These are phyloP conservation scores for Vaccinium corymbosum DNA, from an alignment of 148 eudicot species.

Conservation along the genomic window DNA sequence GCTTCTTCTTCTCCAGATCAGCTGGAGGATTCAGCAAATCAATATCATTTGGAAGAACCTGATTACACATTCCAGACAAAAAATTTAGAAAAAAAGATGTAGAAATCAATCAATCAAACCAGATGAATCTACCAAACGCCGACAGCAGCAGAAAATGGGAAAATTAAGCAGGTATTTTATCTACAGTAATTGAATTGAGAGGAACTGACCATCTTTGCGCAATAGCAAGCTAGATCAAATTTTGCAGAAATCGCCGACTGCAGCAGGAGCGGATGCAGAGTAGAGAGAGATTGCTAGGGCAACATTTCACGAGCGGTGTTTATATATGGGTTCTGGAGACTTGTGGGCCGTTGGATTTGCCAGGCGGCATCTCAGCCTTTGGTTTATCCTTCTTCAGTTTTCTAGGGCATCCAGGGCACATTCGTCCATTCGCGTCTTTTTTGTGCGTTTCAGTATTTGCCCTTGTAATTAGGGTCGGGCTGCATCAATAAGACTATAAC, in stretches of 20 bases:
- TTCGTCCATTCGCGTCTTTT: neutral
- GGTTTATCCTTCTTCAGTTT: neutral
- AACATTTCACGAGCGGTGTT: neutral
- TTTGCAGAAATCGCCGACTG: conserved; percentile 1
- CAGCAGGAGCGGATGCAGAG: no score
- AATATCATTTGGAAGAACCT: conserved; percentile 28
- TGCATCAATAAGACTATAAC: neutral
- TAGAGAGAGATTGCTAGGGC: neutral
- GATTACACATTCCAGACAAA: neutral
- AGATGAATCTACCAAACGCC: neutral
- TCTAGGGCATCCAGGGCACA: conserved; percentile 1
- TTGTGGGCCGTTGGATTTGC: neutral
- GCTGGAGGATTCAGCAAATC: conserved; percentile 28
- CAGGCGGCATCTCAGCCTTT: conserved; percentile 5
- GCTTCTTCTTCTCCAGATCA: conserved; percentile 30
- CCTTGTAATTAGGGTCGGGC: neutral
- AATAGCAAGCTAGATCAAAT: neutral
- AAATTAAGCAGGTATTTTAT: neutral
- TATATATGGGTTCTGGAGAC: neutral
- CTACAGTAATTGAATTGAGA: neutral
- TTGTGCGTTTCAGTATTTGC: neutral
- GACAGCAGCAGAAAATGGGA: neutral
- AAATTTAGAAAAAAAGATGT: neutral
- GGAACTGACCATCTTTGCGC: neutral
- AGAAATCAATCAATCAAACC: neutral